These are phyloP conservation scores for Macadamia integrifolia DNA, from an alignment of 164 flowering plant genomes.

Conservation along the genomic window DNA sequence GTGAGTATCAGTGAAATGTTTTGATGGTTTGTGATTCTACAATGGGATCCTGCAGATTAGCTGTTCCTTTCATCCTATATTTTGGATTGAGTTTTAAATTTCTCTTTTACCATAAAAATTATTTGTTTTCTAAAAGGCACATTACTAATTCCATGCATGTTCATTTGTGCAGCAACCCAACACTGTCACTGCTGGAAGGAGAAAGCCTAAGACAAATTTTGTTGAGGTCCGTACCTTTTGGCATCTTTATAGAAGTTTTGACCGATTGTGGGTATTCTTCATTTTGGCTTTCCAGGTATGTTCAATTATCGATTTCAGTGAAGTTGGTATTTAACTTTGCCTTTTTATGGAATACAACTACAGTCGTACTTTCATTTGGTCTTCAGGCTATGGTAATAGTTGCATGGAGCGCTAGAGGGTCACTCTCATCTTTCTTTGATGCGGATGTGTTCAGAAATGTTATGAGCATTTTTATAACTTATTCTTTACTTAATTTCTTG, in stretches of 20 bases:
- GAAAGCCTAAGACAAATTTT: constrained; percentile 90
- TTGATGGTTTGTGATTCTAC: too few species aligned
- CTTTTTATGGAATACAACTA: background rate
- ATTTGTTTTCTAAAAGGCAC: background rate
- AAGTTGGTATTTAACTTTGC: background rate
- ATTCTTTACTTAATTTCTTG: constrained; percentile 69
- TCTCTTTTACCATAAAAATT: background rate
- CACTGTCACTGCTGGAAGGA: constrained; percentile 49
- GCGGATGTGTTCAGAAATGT: constrained; percentile 60
- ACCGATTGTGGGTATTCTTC: constrained; percentile 94
- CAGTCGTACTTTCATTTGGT: constrained; percentile 3
- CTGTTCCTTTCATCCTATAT: too few species aligned
- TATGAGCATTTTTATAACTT: constrained; percentile 75
- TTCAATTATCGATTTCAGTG: background rate
- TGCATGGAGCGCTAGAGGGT: constrained; percentile 79
- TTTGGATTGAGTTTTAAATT: too few species aligned
- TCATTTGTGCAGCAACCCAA: constrained; percentile 29
- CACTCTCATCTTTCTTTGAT: constrained; percentile 52
- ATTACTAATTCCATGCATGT: background rate
- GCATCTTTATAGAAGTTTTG: constrained; percentile 94
- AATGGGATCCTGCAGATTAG: too few species aligned
- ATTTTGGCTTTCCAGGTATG: constrained; percentile 87
- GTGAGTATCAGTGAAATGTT: too few species aligned
- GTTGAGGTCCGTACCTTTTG: constrained; percentile 95
- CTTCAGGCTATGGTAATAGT: constrained; percentile 90